Evolutionary conservation across 2,329 filamentous ascomycete genomes (phyloP).

Genomic region (Fusarium algeriense): DNA sequence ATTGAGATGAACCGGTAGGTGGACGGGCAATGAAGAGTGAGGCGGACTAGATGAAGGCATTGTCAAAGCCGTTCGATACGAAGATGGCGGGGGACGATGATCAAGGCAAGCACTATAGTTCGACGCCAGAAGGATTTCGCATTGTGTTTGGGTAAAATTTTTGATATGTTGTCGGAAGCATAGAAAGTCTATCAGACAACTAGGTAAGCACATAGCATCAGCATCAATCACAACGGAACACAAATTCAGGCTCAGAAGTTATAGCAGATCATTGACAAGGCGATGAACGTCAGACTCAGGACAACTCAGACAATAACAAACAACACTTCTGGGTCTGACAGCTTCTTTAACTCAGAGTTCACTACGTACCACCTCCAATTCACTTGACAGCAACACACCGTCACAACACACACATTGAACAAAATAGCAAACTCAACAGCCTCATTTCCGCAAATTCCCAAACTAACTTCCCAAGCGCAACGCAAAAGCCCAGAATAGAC

Average conservation of each 20-base stretch:
- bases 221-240: background rate
- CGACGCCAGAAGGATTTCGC: background rate
- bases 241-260: background rate
- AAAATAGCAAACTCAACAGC: background rate
- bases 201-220: background rate
- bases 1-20: background rate
- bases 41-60: background rate
- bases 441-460: conserved; percentile 10
- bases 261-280: background rate
- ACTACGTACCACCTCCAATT: background rate
- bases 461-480: background rate
- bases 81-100: background rate
- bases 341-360: conserved; percentile 28
- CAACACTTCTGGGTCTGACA: background rate
- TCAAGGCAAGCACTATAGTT: background rate
- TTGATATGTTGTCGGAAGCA: background rate
- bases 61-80: background rate
- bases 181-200: background rate
- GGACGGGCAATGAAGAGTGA: background rate
- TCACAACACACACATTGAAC: background rate
- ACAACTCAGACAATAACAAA: background rate
- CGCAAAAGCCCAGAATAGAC: conserved; percentile 6
- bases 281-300: background rate
- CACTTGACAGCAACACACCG: conserved; percentile 14
- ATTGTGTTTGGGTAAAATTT: background rate